phyloP scores from a whole-genome alignment of 2,329 filamentous ascomycete genomes.

The Lachnum nothofagi region DNA sequence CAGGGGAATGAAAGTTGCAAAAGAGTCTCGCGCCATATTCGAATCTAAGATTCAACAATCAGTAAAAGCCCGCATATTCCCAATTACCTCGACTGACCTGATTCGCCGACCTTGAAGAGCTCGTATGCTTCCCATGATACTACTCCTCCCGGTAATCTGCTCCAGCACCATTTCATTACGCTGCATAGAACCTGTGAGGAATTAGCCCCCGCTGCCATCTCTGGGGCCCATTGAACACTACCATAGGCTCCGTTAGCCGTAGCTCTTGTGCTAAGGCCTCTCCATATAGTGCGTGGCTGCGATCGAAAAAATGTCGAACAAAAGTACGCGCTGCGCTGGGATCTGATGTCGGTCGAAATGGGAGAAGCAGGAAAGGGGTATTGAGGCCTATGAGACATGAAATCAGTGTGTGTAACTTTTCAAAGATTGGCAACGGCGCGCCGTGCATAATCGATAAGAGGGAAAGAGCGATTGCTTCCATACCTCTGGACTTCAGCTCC shows the following conservation, averaged over 20 bases:
- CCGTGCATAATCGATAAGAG: slow-evolving; percentile 28
- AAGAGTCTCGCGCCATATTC: slow-evolving; percentile 83
- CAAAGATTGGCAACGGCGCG: slow-evolving; percentile 11
- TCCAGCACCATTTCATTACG: slow-evolving; percentile 98
- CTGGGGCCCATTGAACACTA: slow-evolving; percentile 41
- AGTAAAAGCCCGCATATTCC: slow-evolving; percentile 1
- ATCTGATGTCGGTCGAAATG: slow-evolving; percentile 89
- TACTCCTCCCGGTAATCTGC: slow-evolving; percentile 80
- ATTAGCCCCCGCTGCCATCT: slow-evolving; percentile 22
- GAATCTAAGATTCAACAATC: slow-evolving; percentile 59
- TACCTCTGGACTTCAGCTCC: slow-evolving; percentile 93
- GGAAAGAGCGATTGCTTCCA: slow-evolving; percentile 29
- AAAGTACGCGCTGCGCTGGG: slow-evolving; percentile 88
- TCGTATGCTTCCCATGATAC: slow-evolving; percentile 98
- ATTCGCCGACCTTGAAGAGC: slow-evolving; percentile 88
- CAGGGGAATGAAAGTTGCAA: slow-evolving; percentile 92
- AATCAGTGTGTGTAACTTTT: slow-evolving; percentile 25
- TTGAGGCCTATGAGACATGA: slow-evolving; percentile 61
- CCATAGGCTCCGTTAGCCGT: slow-evolving; percentile 89
- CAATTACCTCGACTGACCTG: slow-evolving; percentile 54
- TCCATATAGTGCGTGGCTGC: slow-evolving; percentile 58
- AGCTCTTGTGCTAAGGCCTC: slow-evolving; percentile 76
- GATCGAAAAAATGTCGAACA: slow-evolving; percentile 84
- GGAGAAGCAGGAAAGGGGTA: slow-evolving; percentile 85
- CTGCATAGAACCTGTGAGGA: slow-evolving; percentile 73